Percentiles rank a stretch among this genome's conserved stretches.
phyloP scores from a whole-genome alignment of 495 filamentous ascomycete species.

The Aspergillus panamensis region DNA sequence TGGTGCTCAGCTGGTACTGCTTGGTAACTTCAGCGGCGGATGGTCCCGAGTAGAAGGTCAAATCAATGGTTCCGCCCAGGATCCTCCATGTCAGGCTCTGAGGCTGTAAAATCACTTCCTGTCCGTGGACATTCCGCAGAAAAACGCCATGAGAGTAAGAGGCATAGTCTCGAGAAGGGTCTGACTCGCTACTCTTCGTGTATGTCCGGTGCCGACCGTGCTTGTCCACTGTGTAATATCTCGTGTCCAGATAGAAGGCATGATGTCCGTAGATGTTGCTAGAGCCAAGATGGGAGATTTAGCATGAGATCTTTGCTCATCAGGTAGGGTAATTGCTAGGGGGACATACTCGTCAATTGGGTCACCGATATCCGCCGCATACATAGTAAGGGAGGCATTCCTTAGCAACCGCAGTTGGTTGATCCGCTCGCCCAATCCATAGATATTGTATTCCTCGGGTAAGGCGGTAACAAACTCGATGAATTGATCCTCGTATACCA shows the following conservation, averaged over 20 bases:
- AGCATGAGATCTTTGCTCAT: background rate
- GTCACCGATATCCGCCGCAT: conserved; percentile 64
- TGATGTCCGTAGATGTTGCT: conserved; percentile 60
- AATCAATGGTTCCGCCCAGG: conserved; percentile 58
- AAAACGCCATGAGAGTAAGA: conserved; percentile 62
- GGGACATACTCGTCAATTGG: conserved; percentile 50
- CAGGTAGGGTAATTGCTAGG: background rate
- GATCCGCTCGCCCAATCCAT: conserved; percentile 60
- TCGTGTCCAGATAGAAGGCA: conserved; percentile 62
- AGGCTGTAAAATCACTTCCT: conserved; percentile 65
- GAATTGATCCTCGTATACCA: conserved; percentile 64
- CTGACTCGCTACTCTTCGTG: conserved; percentile 50
- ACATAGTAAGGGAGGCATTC: conserved; percentile 63
- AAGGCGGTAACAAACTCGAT: conserved; percentile 57
- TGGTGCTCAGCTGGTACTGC: conserved; percentile 52
- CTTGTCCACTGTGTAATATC: conserved; percentile 57
- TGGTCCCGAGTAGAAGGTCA: conserved; percentile 62
- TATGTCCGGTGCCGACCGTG: conserved; percentile 49
- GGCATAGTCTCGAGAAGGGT: conserved; percentile 53
- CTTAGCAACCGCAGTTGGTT: conserved; percentile 56
- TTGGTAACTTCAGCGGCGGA: conserved; percentile 53
- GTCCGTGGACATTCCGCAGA: conserved; percentile 64
- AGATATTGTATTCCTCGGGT: conserved; percentile 60
- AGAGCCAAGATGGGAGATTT: background rate
- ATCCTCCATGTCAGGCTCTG: conserved; percentile 73